These are phyloP conservation scores for Fraxinus greggii DNA, from an alignment of 305 asterid species.

Conservation along the genomic window DNA sequence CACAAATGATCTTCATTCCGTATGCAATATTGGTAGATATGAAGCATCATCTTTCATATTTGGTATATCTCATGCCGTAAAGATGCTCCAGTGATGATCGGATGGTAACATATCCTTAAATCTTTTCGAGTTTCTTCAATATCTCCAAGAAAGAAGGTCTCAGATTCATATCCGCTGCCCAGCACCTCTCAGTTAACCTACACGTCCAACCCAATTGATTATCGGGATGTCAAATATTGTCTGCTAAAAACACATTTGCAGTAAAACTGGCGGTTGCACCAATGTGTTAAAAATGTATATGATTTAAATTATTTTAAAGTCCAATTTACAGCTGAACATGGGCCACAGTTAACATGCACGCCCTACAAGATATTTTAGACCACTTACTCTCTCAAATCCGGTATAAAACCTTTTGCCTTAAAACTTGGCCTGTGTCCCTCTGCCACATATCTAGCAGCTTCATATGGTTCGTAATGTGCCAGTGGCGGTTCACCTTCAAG, in stretches of 20 bases:
- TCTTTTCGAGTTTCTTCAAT: slow-evolving; percentile 64
- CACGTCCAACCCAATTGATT: slow-evolving; percentile 18
- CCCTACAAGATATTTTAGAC: slow-evolving; percentile 12
- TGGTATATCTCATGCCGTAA: slow-evolving; percentile 35
- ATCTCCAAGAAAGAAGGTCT: slow-evolving; percentile 90
- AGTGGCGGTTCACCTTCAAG: slow-evolving; percentile 94
- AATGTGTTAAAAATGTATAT: background rate
- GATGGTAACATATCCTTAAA: slow-evolving; percentile 52
- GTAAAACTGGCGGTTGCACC: background rate
- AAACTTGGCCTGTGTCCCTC: slow-evolving; percentile 88
- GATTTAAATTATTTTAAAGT: background rate
- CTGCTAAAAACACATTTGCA: background rate
- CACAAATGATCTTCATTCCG: background rate
- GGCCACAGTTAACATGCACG: background rate
- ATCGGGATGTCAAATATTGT: background rate
- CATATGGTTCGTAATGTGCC: slow-evolving; percentile 74
- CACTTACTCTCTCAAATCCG: slow-evolving; percentile 86
- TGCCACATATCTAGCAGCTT: slow-evolving; percentile 79
- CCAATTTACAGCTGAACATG: background rate
- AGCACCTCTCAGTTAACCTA: slow-evolving; percentile 77
- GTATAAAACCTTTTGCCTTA: slow-evolving; percentile 55
- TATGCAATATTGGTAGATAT: background rate
- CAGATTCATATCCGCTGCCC: slow-evolving; percentile 80
- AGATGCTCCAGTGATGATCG: slow-evolving; percentile 72
- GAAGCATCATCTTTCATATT: background rate